Evolutionary conservation across 164 flowering plant species (phyloP), one percentile per base, ranked within the genome.

Genomic region (Saururus chinensis): DNA sequence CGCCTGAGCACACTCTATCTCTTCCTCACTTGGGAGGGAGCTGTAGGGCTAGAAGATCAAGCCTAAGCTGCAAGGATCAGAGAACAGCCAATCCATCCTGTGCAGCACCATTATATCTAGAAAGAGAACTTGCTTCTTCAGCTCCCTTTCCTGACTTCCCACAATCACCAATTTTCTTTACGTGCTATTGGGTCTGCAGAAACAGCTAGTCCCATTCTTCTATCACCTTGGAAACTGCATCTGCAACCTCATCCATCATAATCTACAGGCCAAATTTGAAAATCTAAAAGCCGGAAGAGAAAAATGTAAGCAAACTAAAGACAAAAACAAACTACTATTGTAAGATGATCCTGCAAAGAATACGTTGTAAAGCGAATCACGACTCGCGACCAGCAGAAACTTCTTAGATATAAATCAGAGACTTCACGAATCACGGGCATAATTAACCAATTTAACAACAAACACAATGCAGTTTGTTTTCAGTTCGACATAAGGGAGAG

Each of bases 31-130:
- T 14, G 84, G 84, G n/a, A n/a, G n/a, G n/a, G 30, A 89, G 76
- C 71, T 92, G 96, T 0, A 81, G 92, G 19, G 89, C 86, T 19
- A 92, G 84, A 37, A 89, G 88, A 78, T 92, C 98, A 56, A 92
- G 86, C 68, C 81, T 69, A 68, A 86, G 84, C 35, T 82, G 84
- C 68, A 86, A 57, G 0, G 93, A 83, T 22, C 77, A 65, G 10
- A 89, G 84, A 59, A 75, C 24, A 40, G 81, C 74, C 71, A 92
- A 61, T 19, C 86, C 85, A 69, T 92, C 98, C 62, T 89, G 96
- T 1, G 93, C 92, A 26, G 89, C 71, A 19, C 85, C 92, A 60
- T 89, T 89, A 73, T 89, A 76, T 78, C 96, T 79, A 0, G 81
- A 92, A 57, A 84, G 82, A 40, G 98, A 84, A 72, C 69, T 78